Percentiles rank a stretch among this genome's conserved stretches.
Conservation (phyloP, 2,329 filamentous ascomycete genomes). For the Botryosphaeria dothidea region DNA sequence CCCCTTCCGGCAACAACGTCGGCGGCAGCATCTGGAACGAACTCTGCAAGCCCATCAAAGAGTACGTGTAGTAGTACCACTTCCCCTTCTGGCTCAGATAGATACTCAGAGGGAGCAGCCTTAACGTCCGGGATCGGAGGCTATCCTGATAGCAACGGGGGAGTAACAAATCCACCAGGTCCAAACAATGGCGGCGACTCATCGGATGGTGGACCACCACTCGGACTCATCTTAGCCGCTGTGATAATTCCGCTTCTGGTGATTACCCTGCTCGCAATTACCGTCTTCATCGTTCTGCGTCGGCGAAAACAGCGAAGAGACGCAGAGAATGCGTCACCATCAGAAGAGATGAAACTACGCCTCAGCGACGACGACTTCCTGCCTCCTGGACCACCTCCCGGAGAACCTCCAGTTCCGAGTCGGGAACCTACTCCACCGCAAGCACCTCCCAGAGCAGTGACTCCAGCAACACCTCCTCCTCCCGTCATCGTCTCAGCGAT, state of each 20-base stretch:
- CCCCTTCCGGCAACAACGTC: not conserved
- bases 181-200: not conserved
- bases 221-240: not conserved
- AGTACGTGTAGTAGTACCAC: not conserved
- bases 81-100: not conserved
- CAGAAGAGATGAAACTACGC: conserved; percentile 14
- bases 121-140: not conserved
- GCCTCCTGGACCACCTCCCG: not conserved
- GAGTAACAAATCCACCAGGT: not conserved
- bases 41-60: not conserved
- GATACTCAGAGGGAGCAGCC: not conserved
- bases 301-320: conserved; percentile 5
- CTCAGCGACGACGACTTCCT: not conserved
- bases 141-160: not conserved
- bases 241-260: conserved; percentile 7
- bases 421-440: not conserved
- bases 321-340: not conserved
- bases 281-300: conserved; percentile 4
- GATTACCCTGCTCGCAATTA: not conserved
- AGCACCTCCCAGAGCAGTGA: not conserved
- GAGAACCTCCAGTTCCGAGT: not conserved
- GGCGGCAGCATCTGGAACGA: not conserved
- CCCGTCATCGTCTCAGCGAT: conserved; percentile 18
- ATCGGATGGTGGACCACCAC: not conserved
- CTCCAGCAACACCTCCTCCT: not conserved